A percentile compares a stretch with the other conserved stretches of the same genome.
Evolutionary conservation across 208 protist species (phyloP).

Genomic region (Leishmania arabica): DNA sequence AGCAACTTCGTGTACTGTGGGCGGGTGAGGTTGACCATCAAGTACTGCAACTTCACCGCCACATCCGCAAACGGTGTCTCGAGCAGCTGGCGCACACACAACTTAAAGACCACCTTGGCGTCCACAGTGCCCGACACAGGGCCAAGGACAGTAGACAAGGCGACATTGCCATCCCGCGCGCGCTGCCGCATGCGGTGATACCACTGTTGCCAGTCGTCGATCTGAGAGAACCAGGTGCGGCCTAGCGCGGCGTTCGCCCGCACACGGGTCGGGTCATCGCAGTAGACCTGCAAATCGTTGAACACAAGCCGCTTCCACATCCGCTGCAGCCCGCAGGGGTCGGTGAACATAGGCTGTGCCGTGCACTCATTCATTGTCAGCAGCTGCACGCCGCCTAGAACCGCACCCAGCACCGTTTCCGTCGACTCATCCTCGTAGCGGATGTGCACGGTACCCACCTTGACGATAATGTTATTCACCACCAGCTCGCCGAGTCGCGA

Average conservation of each 20-base stretch:
- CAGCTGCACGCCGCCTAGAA: constrained; percentile 78
- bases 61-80: constrained; percentile 69
- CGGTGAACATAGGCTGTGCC: constrained; percentile 72
- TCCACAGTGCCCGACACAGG: constrained; percentile 74
- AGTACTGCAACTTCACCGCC: constrained; percentile 50
- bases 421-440: constrained; percentile 79
- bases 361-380: constrained; percentile 72
- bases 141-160: constrained; percentile 75
- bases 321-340: constrained; percentile 54
- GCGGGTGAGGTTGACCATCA: constrained; percentile 72
- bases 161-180: constrained; percentile 56
- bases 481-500: constrained; percentile 80
- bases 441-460: constrained; percentile 79
- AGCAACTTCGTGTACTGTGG: constrained; percentile 80
- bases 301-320: constrained; percentile 81
- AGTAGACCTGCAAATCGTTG: constrained; percentile 82
- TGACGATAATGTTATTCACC: constrained; percentile 89
- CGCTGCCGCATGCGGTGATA: constrained; percentile 74
- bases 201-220: constrained; percentile 71
- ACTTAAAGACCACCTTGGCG: constrained; percentile 70
- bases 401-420: constrained; percentile 67
- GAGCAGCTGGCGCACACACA: constrained; percentile 55
- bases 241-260: constrained; percentile 18
- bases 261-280: constrained; percentile 64
- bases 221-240: constrained; percentile 46